Evolutionary conservation across 2,329 filamentous ascomycete species (phyloP).

Genomic region (Eutypa lata): DNA sequence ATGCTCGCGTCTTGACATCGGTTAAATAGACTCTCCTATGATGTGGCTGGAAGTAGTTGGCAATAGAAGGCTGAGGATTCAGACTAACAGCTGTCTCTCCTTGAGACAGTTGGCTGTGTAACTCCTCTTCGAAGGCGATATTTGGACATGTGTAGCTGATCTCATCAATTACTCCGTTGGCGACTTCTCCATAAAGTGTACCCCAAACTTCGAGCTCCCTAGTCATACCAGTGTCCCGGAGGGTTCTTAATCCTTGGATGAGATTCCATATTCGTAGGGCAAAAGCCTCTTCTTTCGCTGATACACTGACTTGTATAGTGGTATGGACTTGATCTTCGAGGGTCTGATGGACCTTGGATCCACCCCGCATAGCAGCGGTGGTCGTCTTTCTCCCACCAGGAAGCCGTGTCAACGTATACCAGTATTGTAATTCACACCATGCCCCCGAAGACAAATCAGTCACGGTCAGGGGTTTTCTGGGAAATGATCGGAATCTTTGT

Average conservation of each 20-base stretch:
- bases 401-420: slow-evolving; percentile 74
- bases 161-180: slow-evolving; percentile 89
- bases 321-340: slow-evolving; percentile 84
- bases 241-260: slow-evolving; percentile 75
- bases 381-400: slow-evolving; percentile 68
- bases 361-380: slow-evolving; percentile 81
- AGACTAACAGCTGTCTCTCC: slow-evolving; percentile 10
- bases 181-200: slow-evolving; percentile 72
- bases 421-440: slow-evolving; percentile 96
- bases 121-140: slow-evolving; percentile 61
- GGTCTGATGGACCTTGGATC: slow-evolving; percentile 73
- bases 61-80: slow-evolving; percentile 36
- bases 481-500: slow-evolving; percentile 73
- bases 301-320: slow-evolving; percentile 68
- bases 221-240: slow-evolving; percentile 68
- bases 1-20: slow-evolving; percentile 82
- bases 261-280: slow-evolving; percentile 87
- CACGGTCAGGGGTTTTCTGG: slow-evolving; percentile 78
- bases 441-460: slow-evolving; percentile 84
- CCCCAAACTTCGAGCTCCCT: slow-evolving; percentile 85
- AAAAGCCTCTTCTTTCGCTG: slow-evolving; percentile 76
- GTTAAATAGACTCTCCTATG: slow-evolving; percentile 63
- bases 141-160: slow-evolving; percentile 77
- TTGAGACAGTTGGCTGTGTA: slow-evolving; percentile 37
- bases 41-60: slow-evolving; percentile 35